A percentile compares a stretch with the other conserved stretches of the same genome.
Conservation (phyloP, 257 asterid species). For the Petunia axillaris region DNA sequence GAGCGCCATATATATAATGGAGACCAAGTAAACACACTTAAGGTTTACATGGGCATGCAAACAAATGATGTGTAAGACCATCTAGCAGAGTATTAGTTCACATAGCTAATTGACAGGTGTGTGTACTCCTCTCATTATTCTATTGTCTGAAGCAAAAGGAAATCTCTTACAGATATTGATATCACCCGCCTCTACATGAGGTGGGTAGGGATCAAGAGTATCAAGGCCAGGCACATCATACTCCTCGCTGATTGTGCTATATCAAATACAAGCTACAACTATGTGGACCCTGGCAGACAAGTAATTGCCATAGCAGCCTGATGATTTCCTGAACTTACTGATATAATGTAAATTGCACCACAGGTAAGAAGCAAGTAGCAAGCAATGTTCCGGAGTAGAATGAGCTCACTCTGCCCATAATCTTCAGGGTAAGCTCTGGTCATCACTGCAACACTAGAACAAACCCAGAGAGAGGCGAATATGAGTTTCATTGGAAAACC, state of each 20-base stretch:
- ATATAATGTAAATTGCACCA: constrained; percentile 68
- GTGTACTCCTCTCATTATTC: neutral
- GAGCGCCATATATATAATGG: neutral
- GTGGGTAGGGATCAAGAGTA: neutral
- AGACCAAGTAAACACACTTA: neutral
- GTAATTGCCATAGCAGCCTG: neutral
- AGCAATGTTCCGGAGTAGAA: constrained; percentile 82
- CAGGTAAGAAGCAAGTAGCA: constrained; percentile 87
- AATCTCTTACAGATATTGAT: neutral
- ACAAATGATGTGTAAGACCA: neutral
- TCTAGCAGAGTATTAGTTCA: neutral
- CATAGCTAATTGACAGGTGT: constrained; percentile 7
- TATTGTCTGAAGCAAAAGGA: neutral
- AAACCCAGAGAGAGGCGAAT: constrained; percentile 7
- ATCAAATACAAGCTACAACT: neutral
- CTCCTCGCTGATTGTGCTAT: neutral
- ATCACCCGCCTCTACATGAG: neutral
- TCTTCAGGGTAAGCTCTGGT: constrained; percentile 93
- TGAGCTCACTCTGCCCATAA: constrained; percentile 56
- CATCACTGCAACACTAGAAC: constrained; percentile 94
- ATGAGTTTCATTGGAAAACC: neutral
- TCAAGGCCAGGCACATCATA: neutral
- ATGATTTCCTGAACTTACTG: constrained; percentile 55
- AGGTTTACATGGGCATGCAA: constrained; percentile 18
- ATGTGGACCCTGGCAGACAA: neutral